Base-by-base conservation (phyloP, 495 filamentous ascomycete genomes). In the Parmelia sp. region DNA sequence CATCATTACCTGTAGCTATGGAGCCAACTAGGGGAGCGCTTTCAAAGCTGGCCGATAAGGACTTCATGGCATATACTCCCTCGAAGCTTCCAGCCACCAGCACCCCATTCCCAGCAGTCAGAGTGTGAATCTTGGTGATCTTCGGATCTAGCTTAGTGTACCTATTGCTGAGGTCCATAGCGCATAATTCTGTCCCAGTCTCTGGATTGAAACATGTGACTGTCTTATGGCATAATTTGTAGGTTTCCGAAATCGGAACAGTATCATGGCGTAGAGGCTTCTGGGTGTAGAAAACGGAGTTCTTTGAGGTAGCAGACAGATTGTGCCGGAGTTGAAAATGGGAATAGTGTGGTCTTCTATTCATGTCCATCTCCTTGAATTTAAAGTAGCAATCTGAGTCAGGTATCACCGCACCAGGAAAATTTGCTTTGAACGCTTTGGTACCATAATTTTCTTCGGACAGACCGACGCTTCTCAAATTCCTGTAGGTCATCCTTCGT, bases 271-370 rank as follows among this genome's bases (percentile, higher is more conserved):
- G 49, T 35, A 39, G 56, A 23, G 80, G 83, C 63, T 79, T 77
- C 33, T 80, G 80, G 33, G 90, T 85, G 72, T 95, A 96, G 73
- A 88, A 92, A 45, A 90, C 76, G 57, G 90, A 86, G 57, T 88
- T 88, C 49, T 87, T 86, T 14, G 88, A 88, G 23, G 85, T 83
- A 57, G 86, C 83, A 4, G 86, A 86, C 64, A 97, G 79, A 2
- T 94, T 75, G 71, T 96, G 93, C 57, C 93, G 89, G 21, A 97
- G 83, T 69, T 97, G 93, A 69, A 96, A 96, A 74, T 97, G 93
- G 42, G 88, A 78, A 31, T 93, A 76, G 35, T 82, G 81, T 25
- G 89, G 82, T 49, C 84, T 81, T 35, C 83, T 81, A 42, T 77
- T 74, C 5, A 88, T 84, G 63, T 88, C 82, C 84, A 91, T 91